Conservation (phyloP, 768 basidiomycete species). For the Collybia nuda region DNA sequence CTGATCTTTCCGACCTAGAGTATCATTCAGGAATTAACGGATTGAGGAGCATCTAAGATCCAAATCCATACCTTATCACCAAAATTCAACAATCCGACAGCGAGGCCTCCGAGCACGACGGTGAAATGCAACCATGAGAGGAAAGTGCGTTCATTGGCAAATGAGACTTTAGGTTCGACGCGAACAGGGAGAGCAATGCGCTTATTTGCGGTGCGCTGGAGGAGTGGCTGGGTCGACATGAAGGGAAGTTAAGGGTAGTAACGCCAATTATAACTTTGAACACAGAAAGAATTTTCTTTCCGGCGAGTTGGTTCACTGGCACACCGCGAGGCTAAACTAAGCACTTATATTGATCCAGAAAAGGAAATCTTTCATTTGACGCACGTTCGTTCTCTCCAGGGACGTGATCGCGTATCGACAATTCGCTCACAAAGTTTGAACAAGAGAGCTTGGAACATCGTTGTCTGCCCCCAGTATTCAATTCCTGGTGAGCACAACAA, state of each 20-base stretch:
- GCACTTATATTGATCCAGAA: too few species aligned
- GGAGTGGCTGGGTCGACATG: conserved; percentile 98
- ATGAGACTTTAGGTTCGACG: conserved; percentile 93
- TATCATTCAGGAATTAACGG: neutral
- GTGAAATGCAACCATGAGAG: conserved; percentile 99
- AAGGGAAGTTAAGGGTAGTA: conserved; percentile 6
- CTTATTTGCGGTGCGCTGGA: conserved; percentile 92
- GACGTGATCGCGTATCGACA: too few species aligned
- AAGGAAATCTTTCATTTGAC: neutral
- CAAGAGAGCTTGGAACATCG: too few species aligned
- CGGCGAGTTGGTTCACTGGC: too few species aligned
- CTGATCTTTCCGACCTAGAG: conserved; percentile 88
- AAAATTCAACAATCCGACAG: conserved; percentile 96
- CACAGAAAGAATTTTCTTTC: neutral
- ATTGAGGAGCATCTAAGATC: conserved; percentile 1
- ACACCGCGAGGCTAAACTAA: too few species aligned
- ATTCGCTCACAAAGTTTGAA: too few species aligned
- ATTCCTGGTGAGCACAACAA: too few species aligned
- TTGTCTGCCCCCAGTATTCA: too few species aligned
- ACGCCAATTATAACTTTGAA: conserved; percentile 1
- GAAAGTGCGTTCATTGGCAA: conserved; percentile 94
- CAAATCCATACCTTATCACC: conserved; percentile 79
- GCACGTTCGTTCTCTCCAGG: neutral
- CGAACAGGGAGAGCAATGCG: conserved; percentile 96
- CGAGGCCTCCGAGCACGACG: conserved; percentile 94